These are phyloP conservation scores for Nadsonia commutata DNA, from an alignment of 1,139 yeast genomes.

Conservation along the genomic window DNA sequence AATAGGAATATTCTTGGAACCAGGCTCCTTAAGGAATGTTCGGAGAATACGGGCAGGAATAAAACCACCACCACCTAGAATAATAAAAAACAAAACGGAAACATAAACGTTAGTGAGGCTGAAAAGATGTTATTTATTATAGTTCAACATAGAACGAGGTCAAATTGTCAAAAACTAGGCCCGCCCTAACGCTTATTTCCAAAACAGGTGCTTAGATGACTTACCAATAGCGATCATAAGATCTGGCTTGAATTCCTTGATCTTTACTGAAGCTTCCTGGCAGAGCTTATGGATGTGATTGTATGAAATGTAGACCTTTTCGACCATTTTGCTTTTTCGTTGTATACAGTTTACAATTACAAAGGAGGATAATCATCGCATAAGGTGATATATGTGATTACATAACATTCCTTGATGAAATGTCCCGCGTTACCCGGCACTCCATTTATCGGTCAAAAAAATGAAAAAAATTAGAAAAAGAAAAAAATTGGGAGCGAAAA, in stretches of 20 bases:
- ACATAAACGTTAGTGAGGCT: no score
- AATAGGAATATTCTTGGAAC: conserved; percentile 76
- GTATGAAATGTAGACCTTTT: conserved; percentile 74
- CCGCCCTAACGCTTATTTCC: no score
- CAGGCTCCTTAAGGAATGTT: conserved; percentile 74
- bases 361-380: background rate
- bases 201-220: no score
- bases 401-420: background rate
- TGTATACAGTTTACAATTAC: no score
- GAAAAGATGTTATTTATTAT: no score
- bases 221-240: conserved; percentile 68
- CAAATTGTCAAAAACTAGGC: no score
- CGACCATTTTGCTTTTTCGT: conserved; percentile 14
- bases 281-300: conserved; percentile 87
- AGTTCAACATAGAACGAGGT: no score
- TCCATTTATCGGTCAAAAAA: background rate
- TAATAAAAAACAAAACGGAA: background rate
- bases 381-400: background rate
- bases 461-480: background rate
- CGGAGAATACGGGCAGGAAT: conserved; percentile 92
- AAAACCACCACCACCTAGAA: conserved; percentile 70
- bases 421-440: background rate
- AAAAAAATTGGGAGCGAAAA: conserved; percentile 6
- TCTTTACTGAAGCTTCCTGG: conserved; percentile 62
- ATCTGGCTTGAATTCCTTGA: conserved; percentile 64